Evolutionary conservation across 192 early-diverging fungal genomes (phyloP).

Genomic region (Endogone sp.): DNA sequence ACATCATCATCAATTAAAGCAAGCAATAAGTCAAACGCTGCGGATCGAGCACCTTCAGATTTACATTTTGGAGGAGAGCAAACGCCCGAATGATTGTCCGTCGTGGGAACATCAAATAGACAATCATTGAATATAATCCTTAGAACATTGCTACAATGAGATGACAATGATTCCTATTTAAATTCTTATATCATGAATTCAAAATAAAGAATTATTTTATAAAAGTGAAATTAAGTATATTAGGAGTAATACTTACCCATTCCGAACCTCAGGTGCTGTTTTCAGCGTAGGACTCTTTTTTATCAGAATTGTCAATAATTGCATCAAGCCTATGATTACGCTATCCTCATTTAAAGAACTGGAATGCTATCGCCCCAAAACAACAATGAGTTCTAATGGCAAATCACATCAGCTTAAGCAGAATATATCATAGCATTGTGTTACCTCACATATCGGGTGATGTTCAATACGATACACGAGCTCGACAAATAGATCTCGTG

Average conservation of each 20-base stretch:
- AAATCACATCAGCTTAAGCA: too few relatives aligned
- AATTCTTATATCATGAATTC: background rate
- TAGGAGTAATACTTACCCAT: slow-evolving; percentile 8
- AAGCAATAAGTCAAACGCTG: slow-evolving; percentile 32
- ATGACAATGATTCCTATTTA: background rate
- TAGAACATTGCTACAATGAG: background rate
- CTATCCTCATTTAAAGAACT: slow-evolving; percentile 32
- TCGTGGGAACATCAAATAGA: slow-evolving; percentile 26
- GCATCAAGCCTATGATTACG: slow-evolving; percentile 35
- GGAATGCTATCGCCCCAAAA: slow-evolving; percentile 23
- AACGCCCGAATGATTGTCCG: background rate
- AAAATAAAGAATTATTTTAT: too few relatives aligned
- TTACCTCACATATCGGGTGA: slow-evolving; percentile 19
- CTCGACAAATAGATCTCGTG: background rate
- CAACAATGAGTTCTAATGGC: slow-evolving; percentile 13
- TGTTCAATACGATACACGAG: slow-evolving; percentile 10
- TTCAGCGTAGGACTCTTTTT: slow-evolving; percentile 20
- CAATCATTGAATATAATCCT: slow-evolving; percentile 36
- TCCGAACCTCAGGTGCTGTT: background rate
- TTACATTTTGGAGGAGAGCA: slow-evolving; percentile 31
- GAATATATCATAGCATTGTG: too few relatives aligned
- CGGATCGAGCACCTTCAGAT: slow-evolving; percentile 30
- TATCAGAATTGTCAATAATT: slow-evolving; percentile 31
- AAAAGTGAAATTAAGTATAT: too few relatives aligned
- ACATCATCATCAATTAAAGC: slow-evolving; percentile 21